Evolutionary conservation across 495 filamentous ascomycete species (phyloP), one percentile per base, ranked within the genome.

Genomic region (Aspergillus panamensis): DNA sequence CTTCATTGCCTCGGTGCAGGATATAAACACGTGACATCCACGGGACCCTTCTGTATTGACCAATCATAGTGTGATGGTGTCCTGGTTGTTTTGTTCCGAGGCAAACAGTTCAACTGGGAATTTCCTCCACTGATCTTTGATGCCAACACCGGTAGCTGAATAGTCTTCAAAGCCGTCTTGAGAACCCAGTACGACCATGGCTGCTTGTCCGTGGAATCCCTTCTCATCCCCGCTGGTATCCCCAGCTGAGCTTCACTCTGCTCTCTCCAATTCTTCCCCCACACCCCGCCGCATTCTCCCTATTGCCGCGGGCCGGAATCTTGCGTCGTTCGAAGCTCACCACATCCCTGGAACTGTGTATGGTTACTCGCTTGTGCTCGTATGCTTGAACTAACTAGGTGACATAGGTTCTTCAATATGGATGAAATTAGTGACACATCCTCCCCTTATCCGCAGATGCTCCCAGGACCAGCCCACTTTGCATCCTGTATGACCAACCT

Each of bases 271-370:
- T 6, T 10, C 49, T 0, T n/a, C 45, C 13, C 25, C 50, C 19
- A 32, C 37, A 16, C 25, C 56, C 17, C 55, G 59, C 13, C 61
- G 65, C 12, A 69, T 71, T 16, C 47, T 71, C 43, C 68, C 68
- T 19, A 43, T 71, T 1, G 66, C 66, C 19, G 68, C 66, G 3
- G 66, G 66, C 8, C 58, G 61, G 7, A 33, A 32, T 8, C 39
- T 54, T 31, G 17, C 54, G 0, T 62, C 62, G 4, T 69, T 55
- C 25, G 35, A 62, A 45, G 29, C 57, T 0, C 63, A 63, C 33
- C 69, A 71, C 39, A 65, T 73, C 17, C 69, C 71, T 12, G 56
- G 62, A 6, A 69, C 71, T 5, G 40, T 70, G 71, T 73, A 67
- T 25, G 51, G 3, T 3, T 8, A 25, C 32, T 44, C 20, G 20